phyloP scores from a whole-genome alignment of 202 grass and related monocot species.

The Schoenoplectus tabernaemontani region DNA sequence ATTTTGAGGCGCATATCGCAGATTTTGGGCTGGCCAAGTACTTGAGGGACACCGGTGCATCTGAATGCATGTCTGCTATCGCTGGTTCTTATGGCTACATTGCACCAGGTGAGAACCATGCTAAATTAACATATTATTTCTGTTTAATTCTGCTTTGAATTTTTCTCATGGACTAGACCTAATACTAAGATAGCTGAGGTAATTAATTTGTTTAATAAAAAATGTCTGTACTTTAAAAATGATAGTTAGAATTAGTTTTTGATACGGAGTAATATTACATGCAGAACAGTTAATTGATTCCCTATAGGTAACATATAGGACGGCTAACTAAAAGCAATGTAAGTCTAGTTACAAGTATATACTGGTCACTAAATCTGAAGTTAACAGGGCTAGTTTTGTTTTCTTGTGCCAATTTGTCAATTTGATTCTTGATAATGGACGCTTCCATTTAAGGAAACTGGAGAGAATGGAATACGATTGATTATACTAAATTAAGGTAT shows the following conservation, averaged over 20 bases:
- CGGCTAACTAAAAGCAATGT: background rate
- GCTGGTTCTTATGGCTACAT: constrained; percentile 93
- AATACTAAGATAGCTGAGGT: background rate
- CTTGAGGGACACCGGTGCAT: constrained; percentile 41
- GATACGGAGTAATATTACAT: no score
- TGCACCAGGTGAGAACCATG: constrained; percentile 50
- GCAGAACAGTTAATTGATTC: background rate
- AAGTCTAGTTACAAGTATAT: background rate
- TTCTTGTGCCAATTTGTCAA: background rate
- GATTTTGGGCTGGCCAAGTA: constrained; percentile 92
- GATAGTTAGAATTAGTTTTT: background rate
- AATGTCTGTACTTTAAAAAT: background rate
- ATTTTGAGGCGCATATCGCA: constrained; percentile 71
- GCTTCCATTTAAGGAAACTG: background rate
- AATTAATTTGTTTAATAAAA: background rate
- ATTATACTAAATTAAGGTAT: constrained; percentile 19
- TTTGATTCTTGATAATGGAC: background rate
- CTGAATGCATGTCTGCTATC: constrained; percentile 86
- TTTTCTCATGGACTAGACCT: background rate
- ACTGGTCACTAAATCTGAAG: background rate
- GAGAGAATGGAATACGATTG: background rate
- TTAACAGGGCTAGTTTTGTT: background rate
- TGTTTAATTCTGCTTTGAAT: background rate
- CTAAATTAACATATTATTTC: background rate
- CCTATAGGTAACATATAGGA: background rate